Conservation (phyloP, 768 basidiomycete species). For the Russula olivacea region DNA sequence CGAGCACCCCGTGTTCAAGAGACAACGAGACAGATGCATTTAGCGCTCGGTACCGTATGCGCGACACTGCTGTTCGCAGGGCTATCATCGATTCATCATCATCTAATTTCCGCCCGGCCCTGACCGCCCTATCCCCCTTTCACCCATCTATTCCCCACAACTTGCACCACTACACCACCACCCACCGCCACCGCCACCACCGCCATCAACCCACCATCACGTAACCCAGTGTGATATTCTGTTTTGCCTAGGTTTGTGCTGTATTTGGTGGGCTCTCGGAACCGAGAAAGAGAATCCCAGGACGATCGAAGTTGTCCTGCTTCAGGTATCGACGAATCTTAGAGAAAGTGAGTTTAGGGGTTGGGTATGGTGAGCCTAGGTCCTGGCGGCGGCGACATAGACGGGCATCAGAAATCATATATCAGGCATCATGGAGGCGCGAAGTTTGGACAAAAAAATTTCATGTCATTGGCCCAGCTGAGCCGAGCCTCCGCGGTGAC, state of each 20-base stretch:
- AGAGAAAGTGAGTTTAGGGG: not conserved
- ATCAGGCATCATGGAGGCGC: not conserved
- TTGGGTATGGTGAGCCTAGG: not conserved
- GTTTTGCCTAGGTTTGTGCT: slow-evolving; percentile 6
- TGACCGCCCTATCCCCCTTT: not conserved
- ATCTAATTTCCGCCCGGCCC: not conserved
- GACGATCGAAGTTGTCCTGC: not conserved
- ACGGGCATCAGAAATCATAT: not conserved
- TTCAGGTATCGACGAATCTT: not conserved
- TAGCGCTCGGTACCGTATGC: slow-evolving; percentile 28
- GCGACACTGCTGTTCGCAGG: too few species aligned
- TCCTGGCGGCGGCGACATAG: not conserved
- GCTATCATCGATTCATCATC: not conserved
- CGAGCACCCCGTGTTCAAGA: slow-evolving; percentile 37
- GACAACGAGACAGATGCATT: slow-evolving; percentile 36
- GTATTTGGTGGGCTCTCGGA: not conserved
- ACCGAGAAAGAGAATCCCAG: not conserved
- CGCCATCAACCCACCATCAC: not conserved
- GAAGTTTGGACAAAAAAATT: not conserved
- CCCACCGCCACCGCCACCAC: not conserved
- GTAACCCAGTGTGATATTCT: not conserved
- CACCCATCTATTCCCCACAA: not conserved
- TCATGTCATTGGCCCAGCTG: not conserved
- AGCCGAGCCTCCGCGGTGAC: not conserved
- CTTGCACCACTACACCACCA: not conserved